Evolutionary conservation across 2,329 filamentous ascomycete species (phyloP), one percentile per base, ranked within the genome.

Genomic region (Tolypocladium paradoxum): DNA sequence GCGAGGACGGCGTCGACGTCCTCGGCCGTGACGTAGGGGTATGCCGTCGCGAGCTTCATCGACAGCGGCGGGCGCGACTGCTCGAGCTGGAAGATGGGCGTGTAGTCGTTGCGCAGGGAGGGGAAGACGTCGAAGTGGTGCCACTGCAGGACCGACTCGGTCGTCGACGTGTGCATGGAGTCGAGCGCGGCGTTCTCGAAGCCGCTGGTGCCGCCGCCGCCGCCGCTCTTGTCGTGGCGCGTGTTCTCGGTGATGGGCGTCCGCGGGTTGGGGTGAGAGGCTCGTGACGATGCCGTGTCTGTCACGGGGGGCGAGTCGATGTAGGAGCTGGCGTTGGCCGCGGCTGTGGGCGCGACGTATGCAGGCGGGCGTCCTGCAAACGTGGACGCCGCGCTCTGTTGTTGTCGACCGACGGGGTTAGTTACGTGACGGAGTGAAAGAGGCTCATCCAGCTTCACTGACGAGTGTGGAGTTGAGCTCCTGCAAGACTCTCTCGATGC

Each of bases 111-210:
- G 1, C 74, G 65, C 27, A 78, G 64, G 12, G 67, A 66, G 2
- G 71, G 69, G 45, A 74, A 75, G 2, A 66, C 62, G 31, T 75
- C 69, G 52, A 78, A 77, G 52, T 76, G 72, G 7, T 73, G 74
- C 76, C 75, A 78, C 53, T 74, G 71, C 0, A 78, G 66, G n/a
- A 78, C 68, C 0, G 72, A 75, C 57, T 78, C 75, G 0, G 75
- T 77, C 0, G 74, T 73, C 0, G 74, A 77, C 0, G 73, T 76
- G 58, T 77, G 76, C 65, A 76, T 72, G 0, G 72, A 73, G 11
- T 76, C 73, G 6, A 78, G 62, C 2, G 75, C 70, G 0, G 76
- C 75, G 53, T 77, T 78, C 55, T 74, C 72, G 35, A 72, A 65
- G 52, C 58, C 65, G 50, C 34, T 49, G 50, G 18, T 18, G 27